Base-by-base conservation (phyloP, 768 basidiomycete species). In the Panaeolus cyanescens region DNA sequence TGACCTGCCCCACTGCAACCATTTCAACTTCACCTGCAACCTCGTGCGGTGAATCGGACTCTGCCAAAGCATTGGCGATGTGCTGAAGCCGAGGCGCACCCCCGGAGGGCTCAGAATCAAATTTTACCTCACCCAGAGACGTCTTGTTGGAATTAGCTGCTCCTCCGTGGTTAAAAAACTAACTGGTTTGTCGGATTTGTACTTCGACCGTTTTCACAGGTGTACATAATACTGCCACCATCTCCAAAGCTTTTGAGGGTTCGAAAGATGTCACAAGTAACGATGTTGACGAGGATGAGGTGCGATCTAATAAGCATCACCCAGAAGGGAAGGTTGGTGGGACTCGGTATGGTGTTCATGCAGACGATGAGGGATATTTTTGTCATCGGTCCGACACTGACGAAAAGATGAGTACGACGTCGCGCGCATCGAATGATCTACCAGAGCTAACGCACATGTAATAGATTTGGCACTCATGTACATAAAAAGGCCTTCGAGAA, bases 21-120 rank as follows among this genome's bases (percentile, higher is more conserved):
- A 5, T 40, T 6, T 40, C 39, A 8, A 40, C 39, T 20, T 40
- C 22, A 20, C n/a, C n/a, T 40, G 39, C n/a, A 19, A 40, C 39
- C 10, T 40, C 39, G 19, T 40, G 22, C 5, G 39, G 39, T 4
- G 8, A 4, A 40, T 59, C 30, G 17, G 22, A 20, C n/a, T n/a
- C n/a, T n/a, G 12, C 45, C 13, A 33, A 58, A 72, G 73, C 4
- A 68, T 10, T 13, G 5, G 22, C 39, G n/a, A 40, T 40, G 39
- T 40, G 39, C 2, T 40, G 39, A 40, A 40, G 39, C n/a, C 22
- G 17, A 10, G 3, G 8, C 39, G n/a, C 39, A 3, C 10, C n/a
- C n/a, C 5, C 22, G 39, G n/a, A 40, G 8, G 5, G n/a, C 22
- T 17, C n/a, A 10, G 39, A 19, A 19, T 20, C n/a, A 20, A 40